phyloP scores from a whole-genome alignment of 805 yeast genomes.

The Metschnikowia drakensbergensis region DNA sequence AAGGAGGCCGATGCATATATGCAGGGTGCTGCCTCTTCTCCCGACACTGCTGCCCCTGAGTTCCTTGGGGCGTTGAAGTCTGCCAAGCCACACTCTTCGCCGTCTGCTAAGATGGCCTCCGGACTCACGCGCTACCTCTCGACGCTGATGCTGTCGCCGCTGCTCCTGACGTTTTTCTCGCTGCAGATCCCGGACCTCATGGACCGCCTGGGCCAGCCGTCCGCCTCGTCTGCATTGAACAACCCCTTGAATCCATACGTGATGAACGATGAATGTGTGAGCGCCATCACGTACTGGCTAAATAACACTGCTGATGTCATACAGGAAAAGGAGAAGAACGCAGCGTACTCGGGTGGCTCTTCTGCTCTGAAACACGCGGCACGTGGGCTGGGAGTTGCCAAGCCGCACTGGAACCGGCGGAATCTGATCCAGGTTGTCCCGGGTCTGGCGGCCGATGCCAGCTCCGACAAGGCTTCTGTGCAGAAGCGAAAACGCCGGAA shows the following conservation, averaged over 20 bases:
- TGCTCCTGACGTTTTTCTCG: conserved; percentile 14
- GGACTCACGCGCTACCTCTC: conserved; percentile 12
- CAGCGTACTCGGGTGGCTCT: background rate
- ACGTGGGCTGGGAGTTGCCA: conserved; percentile 25
- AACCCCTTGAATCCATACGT: conserved; percentile 15
- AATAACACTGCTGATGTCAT: conserved; percentile 16
- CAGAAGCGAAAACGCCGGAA: conserved; percentile 15
- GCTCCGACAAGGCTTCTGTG: conserved; percentile 3
- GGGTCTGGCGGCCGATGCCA: background rate
- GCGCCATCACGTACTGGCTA: conserved; percentile 37
- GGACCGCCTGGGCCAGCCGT: conserved; percentile 1
- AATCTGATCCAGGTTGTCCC: conserved; percentile 14
- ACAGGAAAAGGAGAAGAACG: conserved; percentile 16
- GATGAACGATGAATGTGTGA: conserved; percentile 40
- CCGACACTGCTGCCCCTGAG: background rate
- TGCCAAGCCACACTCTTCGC: background rate
- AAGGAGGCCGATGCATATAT: background rate
- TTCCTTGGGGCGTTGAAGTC: background rate
- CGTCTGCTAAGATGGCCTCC: background rate
- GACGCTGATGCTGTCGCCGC: conserved; percentile 14
- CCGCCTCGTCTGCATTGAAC: conserved; percentile 6
- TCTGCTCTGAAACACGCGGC: conserved; percentile 19
- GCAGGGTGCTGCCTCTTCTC: background rate
- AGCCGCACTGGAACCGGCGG: conserved; percentile 18
- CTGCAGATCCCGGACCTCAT: conserved; percentile 3